Evolutionary conservation across 1,284 basidiomycete genomes (phyloP).

Genomic region (Fomitopsis palustris): DNA sequence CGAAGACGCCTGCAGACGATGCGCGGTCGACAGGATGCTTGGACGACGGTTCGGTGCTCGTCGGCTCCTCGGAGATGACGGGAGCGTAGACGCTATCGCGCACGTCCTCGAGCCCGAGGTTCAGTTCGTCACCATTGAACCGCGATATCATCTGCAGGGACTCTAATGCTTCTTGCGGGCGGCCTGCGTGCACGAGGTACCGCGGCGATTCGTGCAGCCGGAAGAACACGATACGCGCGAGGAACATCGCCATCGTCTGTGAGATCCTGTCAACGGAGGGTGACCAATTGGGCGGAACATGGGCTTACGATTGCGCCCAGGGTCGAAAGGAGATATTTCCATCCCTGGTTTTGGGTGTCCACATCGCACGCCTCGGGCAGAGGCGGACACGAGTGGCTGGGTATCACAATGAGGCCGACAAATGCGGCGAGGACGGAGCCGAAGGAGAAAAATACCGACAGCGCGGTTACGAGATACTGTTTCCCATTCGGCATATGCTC

Average conservation of each 20-base stretch:
- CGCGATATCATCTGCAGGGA: conserved; percentile 79
- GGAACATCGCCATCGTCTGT: conserved; percentile 85
- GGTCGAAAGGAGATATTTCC: conserved; percentile 77
- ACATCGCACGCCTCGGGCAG: conserved; percentile 55
- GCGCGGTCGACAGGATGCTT: background rate
- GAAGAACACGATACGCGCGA: conserved; percentile 86
- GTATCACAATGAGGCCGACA: conserved; percentile 76
- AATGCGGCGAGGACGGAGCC: conserved; percentile 84
- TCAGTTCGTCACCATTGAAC: conserved; percentile 75
- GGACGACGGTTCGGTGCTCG: background rate
- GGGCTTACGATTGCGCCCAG: conserved; percentile 69
- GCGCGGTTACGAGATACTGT: conserved; percentile 89
- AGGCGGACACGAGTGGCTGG: conserved; percentile 67
- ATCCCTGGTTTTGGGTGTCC: conserved; percentile 72
- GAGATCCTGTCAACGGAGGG: no score
- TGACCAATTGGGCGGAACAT: background rate
- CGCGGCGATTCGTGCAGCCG: conserved; percentile 90
- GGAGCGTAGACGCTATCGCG: conserved; percentile 3
- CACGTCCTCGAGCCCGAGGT: conserved; percentile 73
- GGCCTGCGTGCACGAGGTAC: conserved; percentile 83
- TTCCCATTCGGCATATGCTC: conserved; percentile 93
- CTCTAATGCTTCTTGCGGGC: conserved; percentile 78
- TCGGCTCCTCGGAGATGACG: background rate
- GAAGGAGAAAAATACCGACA: conserved; percentile 95
- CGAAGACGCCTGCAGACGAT: conserved; percentile 10